Percentiles rank a stretch among this genome's conserved stretches.
These are phyloP conservation scores for Linum usitatissimum DNA, from an alignment of 345 rosid genomes.

Conservation along the genomic window DNA sequence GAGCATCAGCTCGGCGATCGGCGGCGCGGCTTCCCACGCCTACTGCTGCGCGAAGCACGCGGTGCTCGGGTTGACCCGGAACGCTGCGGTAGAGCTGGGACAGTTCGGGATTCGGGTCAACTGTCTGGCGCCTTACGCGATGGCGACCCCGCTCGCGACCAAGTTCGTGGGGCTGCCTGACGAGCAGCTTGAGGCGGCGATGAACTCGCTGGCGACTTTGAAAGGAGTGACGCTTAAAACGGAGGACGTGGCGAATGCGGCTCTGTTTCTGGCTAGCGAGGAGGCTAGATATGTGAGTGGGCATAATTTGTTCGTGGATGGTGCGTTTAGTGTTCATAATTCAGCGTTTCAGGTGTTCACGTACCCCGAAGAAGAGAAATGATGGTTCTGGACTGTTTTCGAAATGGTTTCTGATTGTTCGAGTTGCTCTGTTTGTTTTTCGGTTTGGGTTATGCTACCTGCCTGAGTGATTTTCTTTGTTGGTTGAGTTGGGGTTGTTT, in stretches of 20 bases:
- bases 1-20: conserved; percentile 19
- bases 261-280: conserved; percentile 40
- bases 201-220: conserved; percentile 15
- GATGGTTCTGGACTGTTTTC: too few species aligned
- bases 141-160: conserved; percentile 34
- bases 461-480: too few species aligned
- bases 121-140: conserved; percentile 34
- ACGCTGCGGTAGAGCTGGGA: conserved; percentile 38
- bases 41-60: conserved; percentile 42
- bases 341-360: conserved; percentile 25
- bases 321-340: conserved; percentile 33
- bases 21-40: conserved; percentile 24
- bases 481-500: too few species aligned
- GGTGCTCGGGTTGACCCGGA: conserved; percentile 36
- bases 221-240: conserved; percentile 36
- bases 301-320: conserved; percentile 37
- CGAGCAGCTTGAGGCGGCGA: conserved; percentile 20
- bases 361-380: conserved; percentile 13
- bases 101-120: conserved; percentile 43
- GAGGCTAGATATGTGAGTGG: conserved; percentile 45
- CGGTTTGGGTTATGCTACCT: too few species aligned
- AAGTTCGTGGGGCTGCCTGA: conserved; percentile 18
- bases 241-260: conserved; percentile 40
- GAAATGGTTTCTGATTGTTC: too few species aligned
- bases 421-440: too few species aligned